Conservation (phyloP, 208 protist genomes). For the Trypanosoma conorhini region DNA sequence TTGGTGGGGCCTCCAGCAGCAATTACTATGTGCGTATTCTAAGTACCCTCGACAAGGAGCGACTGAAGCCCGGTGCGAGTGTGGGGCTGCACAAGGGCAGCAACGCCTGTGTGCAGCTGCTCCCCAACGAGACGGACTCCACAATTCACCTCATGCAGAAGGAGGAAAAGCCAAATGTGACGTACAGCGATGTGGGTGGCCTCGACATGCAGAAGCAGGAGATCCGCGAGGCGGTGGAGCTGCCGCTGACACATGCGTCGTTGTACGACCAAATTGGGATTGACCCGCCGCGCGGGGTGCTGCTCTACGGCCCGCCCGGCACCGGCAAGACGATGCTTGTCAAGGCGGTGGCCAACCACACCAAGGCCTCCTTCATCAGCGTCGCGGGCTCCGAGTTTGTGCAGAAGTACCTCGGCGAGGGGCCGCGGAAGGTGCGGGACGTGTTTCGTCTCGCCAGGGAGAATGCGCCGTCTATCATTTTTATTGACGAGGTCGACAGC, state of each 20-base stretch:
- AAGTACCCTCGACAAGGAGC: constrained; percentile 97
- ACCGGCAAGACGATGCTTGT: constrained; percentile 99
- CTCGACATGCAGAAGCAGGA: constrained; percentile 99
- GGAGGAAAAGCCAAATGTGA: constrained; percentile 93
- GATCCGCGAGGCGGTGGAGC: constrained; percentile 99
- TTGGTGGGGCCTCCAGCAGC: constrained; percentile 95
- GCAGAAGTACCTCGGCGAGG: constrained; percentile 99
- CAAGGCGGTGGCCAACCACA: constrained; percentile 99
- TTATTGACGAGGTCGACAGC: constrained; percentile 99
- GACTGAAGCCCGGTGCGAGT: constrained; percentile 98
- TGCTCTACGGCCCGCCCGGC: constrained; percentile 98
- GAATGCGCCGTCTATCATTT: constrained; percentile 99
- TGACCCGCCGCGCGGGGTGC: constrained; percentile 99
- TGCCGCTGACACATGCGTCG: constrained; percentile 99
- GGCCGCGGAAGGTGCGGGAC: constrained; percentile 99
- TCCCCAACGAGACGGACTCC: constrained; percentile 98
- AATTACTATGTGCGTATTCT: constrained; percentile 99
- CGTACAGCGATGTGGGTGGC: constrained; percentile 98
- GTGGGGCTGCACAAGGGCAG: constrained; percentile 99
- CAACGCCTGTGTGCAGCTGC: constrained; percentile 98
- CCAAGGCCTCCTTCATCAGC: constrained; percentile 97
- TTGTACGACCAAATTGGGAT: constrained; percentile 99
- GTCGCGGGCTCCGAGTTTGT: constrained; percentile 99
- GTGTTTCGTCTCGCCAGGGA: constrained; percentile 98
- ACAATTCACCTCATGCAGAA: constrained; percentile 95